These are phyloP conservation scores for Ganoderma resinaceum DNA, from an alignment of 1,284 basidiomycete genomes.

Conservation along the genomic window DNA sequence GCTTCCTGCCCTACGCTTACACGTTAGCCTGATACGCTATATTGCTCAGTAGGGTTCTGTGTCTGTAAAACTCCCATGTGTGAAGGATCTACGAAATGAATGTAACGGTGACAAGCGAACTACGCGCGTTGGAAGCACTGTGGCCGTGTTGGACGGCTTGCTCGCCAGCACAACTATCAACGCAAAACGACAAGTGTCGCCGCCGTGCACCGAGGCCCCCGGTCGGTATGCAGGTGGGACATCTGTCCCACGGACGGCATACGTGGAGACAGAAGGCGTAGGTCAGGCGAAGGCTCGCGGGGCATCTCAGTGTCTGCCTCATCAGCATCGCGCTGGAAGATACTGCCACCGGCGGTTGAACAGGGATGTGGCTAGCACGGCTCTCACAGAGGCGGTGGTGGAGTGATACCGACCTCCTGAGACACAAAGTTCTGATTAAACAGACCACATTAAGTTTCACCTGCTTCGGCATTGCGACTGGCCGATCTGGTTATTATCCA, in stretches of 20 bases:
- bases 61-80: not conserved
- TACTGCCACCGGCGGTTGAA: not conserved
- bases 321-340: conserved; percentile 28
- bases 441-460: not conserved
- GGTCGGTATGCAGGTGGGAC: not conserved
- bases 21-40: not conserved
- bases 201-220: not conserved
- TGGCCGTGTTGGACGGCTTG: not conserved
- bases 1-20: not conserved
- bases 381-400: conserved; percentile 29
- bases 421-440: not conserved
- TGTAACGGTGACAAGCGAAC: not conserved
- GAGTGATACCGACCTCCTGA: conserved; percentile 44
- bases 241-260: not conserved
- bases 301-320: conserved; percentile 39
- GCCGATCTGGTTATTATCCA: not conserved
- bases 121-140: not conserved
- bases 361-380: conserved; percentile 47
- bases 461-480: not conserved
- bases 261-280: conserved; percentile 31
- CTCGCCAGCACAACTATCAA: not conserved
- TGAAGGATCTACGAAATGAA: not conserved
- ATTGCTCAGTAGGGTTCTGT: not conserved
- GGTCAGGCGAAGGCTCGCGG: conserved; percentile 39
- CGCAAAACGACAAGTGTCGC: not conserved